Evolutionary conservation across 2,329 filamentous ascomycete species (phyloP), one percentile per base, ranked within the genome.

Genomic region (Mollisia scopiformis): DNA sequence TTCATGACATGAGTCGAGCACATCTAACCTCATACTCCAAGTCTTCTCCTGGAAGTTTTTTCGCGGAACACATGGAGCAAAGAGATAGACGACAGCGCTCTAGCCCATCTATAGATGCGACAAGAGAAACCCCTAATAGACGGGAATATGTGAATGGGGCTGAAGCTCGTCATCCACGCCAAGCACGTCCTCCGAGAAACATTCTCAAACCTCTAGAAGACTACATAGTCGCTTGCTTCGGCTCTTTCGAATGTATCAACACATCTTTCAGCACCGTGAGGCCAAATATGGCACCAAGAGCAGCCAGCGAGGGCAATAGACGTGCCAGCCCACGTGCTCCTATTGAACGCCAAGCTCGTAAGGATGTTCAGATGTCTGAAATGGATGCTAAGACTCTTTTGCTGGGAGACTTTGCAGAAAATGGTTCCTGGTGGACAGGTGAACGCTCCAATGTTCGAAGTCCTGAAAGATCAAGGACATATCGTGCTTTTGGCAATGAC

Each of bases 381-480:
- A 76, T 93, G 21, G 91, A 95, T 72, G 85, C 89, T 1, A 95
- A 93, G 71, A 83, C 90, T 5, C 77, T 94, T 21, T 78, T 93
- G 6, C 74, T 93, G 2, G 91, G 90, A 2, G 86, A 93, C 69
- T 82, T 93, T 66, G 89, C 88, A 1, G 91, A 95, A 72, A 95
- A 95, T 71, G 91, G 90, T 2, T 85, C 84, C 7, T 94, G 90
- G 91, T 94, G 91, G 90, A 88, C 88, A 50, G 90, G 88, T 1
- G 82, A 82, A 52, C 60, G 64, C 79, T 60, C 64, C 47, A 83
- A 69, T 68, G 71, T 57, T 73, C 80, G 35, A 74, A 78, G 54
- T 55, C 69, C 56, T 51, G 69, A 63, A 69, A 74, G 57, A 67
- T 67, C 63, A 76, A 72, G 67, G 72, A 66, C 68, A 58, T 71